Base-by-base conservation (phyloP, 2,329 filamentous ascomycete genomes). In the Endothia cerciana region DNA sequence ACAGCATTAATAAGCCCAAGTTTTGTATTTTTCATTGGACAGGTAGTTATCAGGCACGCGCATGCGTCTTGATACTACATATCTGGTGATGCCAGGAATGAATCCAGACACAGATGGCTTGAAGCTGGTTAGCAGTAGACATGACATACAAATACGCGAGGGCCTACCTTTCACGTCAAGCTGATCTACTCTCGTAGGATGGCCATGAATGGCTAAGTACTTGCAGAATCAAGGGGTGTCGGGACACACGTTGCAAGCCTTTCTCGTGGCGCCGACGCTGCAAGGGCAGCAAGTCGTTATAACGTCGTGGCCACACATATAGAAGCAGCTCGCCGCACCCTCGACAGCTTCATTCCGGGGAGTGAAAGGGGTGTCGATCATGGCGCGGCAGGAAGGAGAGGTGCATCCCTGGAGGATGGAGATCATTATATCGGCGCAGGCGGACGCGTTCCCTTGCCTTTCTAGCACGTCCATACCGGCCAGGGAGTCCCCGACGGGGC, bases 251-350 rank as follows among this genome's bases (percentile, higher is more conserved):
- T 38, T 25, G 38, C 55, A 58, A 11, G 33, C 13, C 36, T 6
- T 6, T 8, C 13, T 6, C 17, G 19, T 10, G 6, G 30, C n/a
- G 33, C 22, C 15, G n/a, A 58, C 13, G 19, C 55, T 36, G 38
- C 55, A 58, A 13, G 55, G n/a, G 22, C 55, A 58, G 33, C n/a
- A 36, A 13, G 36, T 15, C 19, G 55, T 58, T 6, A 58, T 58
- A 3, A 58, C 1, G 38, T 58, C 13, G n/a, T n/a, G 7, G 33
- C 36, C 55, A 4, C 55, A 58, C 55, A 58, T 58, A 36, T 15
- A 58, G 55, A 58, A 58, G 8, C 55, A 58, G 7, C 11, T 40
- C n/a, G 36, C 36, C n/a, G 11, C 55, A 10, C 13, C 36, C 55
- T 28, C 36, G 8, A 58, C 8, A 10, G n/a, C n/a, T 17, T 41